Evolutionary conservation across 306 rosid species (phyloP), one percentile per base, ranked within the genome.

Genomic region (Vigna radiata): DNA sequence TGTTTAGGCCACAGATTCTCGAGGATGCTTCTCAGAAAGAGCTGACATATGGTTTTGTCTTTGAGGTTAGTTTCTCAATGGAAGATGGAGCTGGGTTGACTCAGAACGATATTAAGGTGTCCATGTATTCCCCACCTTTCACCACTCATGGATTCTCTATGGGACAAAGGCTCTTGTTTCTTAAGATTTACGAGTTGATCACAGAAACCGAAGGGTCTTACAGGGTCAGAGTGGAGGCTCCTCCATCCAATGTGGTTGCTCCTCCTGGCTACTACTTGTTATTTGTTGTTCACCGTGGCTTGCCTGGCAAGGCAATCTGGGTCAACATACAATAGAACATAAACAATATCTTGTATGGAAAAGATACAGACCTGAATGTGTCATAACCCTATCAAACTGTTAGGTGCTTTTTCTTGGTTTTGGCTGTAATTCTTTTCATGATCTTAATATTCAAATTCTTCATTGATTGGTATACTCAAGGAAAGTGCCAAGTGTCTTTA

Each of bases 61-160:
- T 91, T 43, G 55, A 18, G 8, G 19, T 74, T 1, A 15, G 27
- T 2, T 88, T 96, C 59, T 59, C 54, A 4, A 59, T 87, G 67
- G 43, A 15, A 25, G 81, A 80, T 3, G 15, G 14, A 6, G 10
- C 0, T 17, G 18, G 7, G 19, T n/a, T 75, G 66, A 2, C 10
- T 1, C 53, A 18, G 50, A 58, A 14, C 7, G 87, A 87, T 18
- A n/a, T 96, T 10, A 82, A 81, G 90, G 87, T 91, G 15, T 75
- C 90, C 14, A 85, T 96, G 77, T 88, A 88, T 68, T 48, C 80
- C 4, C 94, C 96, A 3, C 98, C 99, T 0, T 96, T 96, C 72
- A 96, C 99, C 4, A 96, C 99, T 47, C 99, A 92, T 23, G 99
- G 99, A 0, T 84, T 64, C 71, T 92, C 99, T 1, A 87, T 87